Percentiles rank a stretch among this genome's conserved stretches.
Conservation (phyloP, 1,284 basidiomycete genomes). For the Trichosporon sp. region DNA sequence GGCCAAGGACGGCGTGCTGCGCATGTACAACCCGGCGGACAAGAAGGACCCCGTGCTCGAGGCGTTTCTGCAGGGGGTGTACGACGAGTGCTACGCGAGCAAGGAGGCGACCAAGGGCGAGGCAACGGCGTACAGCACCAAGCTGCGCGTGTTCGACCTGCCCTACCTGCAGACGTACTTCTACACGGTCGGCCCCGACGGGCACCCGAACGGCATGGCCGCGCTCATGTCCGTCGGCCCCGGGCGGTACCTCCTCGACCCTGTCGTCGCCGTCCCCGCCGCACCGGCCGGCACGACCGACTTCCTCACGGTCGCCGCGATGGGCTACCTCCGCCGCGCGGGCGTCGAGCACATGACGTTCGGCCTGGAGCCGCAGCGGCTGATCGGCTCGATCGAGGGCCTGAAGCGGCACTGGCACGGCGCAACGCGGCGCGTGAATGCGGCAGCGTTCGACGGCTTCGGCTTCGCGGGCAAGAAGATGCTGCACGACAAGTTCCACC, state of each 20-base stretch:
- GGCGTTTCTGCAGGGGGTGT: constrained; percentile 13
- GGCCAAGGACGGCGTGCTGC: constrained; percentile 8
- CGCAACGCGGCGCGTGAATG: constrained; percentile 13
- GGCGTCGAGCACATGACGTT: constrained; percentile 15
- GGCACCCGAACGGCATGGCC: constrained; percentile 8
- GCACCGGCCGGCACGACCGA: constrained; percentile 14
- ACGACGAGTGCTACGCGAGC: constrained; percentile 11
- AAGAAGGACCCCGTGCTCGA: constrained; percentile 10
- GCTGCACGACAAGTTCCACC: constrained; percentile 22
- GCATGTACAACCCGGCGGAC: constrained; percentile 11
- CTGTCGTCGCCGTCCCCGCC: constrained; percentile 8
- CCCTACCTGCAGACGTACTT: constrained; percentile 14
- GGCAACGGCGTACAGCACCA: constrained; percentile 16
- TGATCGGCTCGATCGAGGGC: neutral
- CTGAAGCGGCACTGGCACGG: constrained; percentile 1
- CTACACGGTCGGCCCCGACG: constrained; percentile 8
- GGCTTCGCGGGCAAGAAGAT: constrained; percentile 19
- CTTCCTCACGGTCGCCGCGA: constrained; percentile 14
- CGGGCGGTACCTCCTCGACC: constrained; percentile 15
- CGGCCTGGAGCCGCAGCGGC: constrained; percentile 14
- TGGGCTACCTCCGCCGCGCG: constrained; percentile 13
- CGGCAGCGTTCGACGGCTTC: constrained; percentile 14
- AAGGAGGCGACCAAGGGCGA: constrained; percentile 15
- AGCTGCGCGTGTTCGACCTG: constrained; percentile 17
- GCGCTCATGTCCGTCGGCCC: constrained; percentile 11